Evolutionary conservation across 495 filamentous ascomycete species (phyloP).

Genomic region (Talaromyces nanjingensis): DNA sequence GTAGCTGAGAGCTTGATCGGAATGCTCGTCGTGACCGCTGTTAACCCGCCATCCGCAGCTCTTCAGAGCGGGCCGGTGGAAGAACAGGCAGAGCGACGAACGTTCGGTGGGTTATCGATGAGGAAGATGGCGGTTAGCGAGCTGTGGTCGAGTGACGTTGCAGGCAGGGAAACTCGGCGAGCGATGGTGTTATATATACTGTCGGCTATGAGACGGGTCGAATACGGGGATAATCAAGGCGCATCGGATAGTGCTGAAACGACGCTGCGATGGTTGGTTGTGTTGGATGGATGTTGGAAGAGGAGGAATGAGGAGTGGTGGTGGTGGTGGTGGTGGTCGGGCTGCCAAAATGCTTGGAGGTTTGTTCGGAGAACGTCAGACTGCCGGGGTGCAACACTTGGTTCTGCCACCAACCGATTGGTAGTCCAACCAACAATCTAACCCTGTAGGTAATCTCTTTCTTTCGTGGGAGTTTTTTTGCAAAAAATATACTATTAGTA

Average conservation of each 20-base stretch:
- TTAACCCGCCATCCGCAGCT: slow-evolving; percentile 45
- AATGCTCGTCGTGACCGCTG: slow-evolving; percentile 30
- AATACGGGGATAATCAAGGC: not conserved
- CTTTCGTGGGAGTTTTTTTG: not conserved
- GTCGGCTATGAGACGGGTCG: not conserved
- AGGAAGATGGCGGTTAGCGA: not conserved
- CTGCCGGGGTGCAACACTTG: slow-evolving; percentile 27
- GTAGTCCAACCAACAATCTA: not conserved
- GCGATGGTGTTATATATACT: not conserved
- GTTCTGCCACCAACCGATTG: slow-evolving; percentile 10
- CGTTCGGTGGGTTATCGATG: not conserved
- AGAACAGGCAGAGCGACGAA: slow-evolving; percentile 15
- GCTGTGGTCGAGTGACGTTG: not conserved
- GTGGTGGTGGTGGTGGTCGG: slow-evolving; percentile 4
- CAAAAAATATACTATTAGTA: not conserved
- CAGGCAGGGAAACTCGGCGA: not conserved
- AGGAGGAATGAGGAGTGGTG: not conserved
- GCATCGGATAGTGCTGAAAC: not conserved
- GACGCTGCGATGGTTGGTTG: not conserved
- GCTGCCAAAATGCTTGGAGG: not conserved
- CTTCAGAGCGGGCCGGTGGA: slow-evolving; percentile 17
- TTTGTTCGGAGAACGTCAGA: slow-evolving; percentile 32
- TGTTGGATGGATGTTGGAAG: not conserved
- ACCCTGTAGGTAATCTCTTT: not conserved
- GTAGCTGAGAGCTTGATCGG: slow-evolving; percentile 29